These are phyloP conservation scores for Colletotrichum musicola DNA, from an alignment of 2,329 filamentous ascomycete genomes.

Conservation along the genomic window DNA sequence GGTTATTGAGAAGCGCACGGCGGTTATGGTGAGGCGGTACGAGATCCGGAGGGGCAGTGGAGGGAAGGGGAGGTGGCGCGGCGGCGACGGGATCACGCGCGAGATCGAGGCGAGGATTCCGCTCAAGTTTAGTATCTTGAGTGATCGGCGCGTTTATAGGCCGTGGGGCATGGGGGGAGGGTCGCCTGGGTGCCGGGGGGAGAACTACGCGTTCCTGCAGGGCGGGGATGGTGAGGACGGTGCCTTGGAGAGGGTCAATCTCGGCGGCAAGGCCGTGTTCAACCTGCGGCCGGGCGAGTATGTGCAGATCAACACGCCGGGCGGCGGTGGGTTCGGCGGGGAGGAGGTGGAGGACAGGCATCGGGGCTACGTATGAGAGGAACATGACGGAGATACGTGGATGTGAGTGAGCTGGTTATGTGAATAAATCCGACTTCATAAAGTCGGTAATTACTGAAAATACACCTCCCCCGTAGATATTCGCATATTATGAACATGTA, in stretches of 20 bases:
- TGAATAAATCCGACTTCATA: background rate
- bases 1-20: constrained; percentile 51
- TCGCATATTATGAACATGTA: background rate
- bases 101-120: constrained; percentile 51
- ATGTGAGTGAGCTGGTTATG: background rate
- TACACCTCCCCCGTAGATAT: too few relatives aligned
- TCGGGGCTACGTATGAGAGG: constrained; percentile 24
- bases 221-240: constrained; percentile 42
- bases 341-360: constrained; percentile 29
- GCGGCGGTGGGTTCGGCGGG: constrained; percentile 48
- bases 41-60: constrained; percentile 47
- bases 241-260: constrained; percentile 45
- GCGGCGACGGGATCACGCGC: constrained; percentile 50
- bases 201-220: constrained; percentile 46
- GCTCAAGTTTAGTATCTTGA: constrained; percentile 51
- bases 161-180: constrained; percentile 53
- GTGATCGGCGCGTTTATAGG: constrained; percentile 49
- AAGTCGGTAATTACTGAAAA: constrained; percentile 7
- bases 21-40: constrained; percentile 49
- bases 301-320: constrained; percentile 52
- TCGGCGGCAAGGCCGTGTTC: constrained; percentile 49
- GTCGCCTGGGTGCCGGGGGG: constrained; percentile 42
- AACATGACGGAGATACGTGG: background rate
- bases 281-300: constrained; percentile 49
- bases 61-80: constrained; percentile 46